Base-by-base conservation (phyloP, 805 yeast species). In the Barnettozyma salicaria region DNA sequence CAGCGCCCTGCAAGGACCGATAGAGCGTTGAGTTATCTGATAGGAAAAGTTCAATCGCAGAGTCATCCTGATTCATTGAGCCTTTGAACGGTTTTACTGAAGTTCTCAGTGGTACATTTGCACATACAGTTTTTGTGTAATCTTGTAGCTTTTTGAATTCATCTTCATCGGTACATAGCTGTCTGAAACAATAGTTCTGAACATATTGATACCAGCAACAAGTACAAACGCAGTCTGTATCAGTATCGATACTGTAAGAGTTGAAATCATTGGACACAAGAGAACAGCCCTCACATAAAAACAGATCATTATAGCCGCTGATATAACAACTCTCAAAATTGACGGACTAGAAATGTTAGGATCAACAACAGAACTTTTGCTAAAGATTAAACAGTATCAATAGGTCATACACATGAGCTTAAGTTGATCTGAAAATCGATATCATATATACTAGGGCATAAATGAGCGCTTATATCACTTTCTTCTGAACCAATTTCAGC, bases 201-300 rank as follows among this genome's bases (percentile, higher is more conserved):
- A 48, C 23, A 20, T 48, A 51, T 33, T 49, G 52, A 28, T 30
- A 42, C 49, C 50, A 48, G 22, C 52, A 50, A 27, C 56, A 53
- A 2, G 56, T 42, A 27, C 55, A 50, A 6, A 44, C 36, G 32
- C 57, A 53, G n/a, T 50, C 53, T 10, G 41, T 5, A 17, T 48
- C 52, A 3, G 39, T 27, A 8, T 34, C 34, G 3, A 26, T 33
- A 27, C 16, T 14, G 30, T 37, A 17, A 2, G 19, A 5, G 16
- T 37, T 19, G 6, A 22, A n/a, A 6, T 27, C 36, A 2, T 17
- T n/a, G 7, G 44, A 38, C 2, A 48, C 49, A 28, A 43, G 40
- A 1, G 53, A 48, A 27, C 56, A 51, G 3, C 58, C 58, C 32
- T 53, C 58, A 34, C 56, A 51, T 22, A 53, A 30, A 21, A 39